Percentiles rank a stretch among this genome's conserved stretches.
These are phyloP conservation scores for Rhodotorula sp. DNA, from an alignment of 1,284 basidiomycete species.

Conservation along the genomic window DNA sequence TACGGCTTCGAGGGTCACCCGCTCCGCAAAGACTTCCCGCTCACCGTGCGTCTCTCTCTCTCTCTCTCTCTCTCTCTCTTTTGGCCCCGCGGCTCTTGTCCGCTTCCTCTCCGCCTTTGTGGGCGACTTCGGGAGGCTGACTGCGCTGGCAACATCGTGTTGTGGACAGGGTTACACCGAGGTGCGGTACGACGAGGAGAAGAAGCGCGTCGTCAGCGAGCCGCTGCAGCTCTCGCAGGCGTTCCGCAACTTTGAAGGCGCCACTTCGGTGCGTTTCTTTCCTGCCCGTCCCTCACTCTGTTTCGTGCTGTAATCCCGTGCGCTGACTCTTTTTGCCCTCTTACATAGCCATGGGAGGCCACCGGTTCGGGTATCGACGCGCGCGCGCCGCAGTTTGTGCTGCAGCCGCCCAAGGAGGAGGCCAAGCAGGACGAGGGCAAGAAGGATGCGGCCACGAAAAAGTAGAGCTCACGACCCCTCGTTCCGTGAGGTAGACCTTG, in stretches of 20 bases:
- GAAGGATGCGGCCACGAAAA: constrained; percentile 22
- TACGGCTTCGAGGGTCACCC: constrained; percentile 99
- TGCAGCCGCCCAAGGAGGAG: constrained; percentile 51
- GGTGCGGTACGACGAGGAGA: constrained; percentile 96
- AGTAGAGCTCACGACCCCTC: background rate
- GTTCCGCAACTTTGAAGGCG: constrained; percentile 89
- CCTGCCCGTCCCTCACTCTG: background rate
- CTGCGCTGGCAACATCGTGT: background rate
- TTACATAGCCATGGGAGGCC: constrained; percentile 81
- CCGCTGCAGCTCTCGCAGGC: constrained; percentile 97
- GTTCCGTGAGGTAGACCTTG: background rate
- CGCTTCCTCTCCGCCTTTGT: background rate
- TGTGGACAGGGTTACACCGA: constrained; percentile 80
- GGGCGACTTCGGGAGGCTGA: background rate
- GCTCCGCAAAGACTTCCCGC: constrained; percentile 93
- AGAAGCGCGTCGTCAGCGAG: constrained; percentile 97
- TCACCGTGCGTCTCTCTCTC: constrained; percentile 61
- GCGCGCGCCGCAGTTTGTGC: constrained; percentile 54
- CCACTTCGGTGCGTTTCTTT: constrained; percentile 27
- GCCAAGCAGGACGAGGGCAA: constrained; percentile 49
- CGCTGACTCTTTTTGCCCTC: background rate
- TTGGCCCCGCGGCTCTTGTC: no score
- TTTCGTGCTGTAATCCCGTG: background rate
- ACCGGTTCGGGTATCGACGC: constrained; percentile 78
- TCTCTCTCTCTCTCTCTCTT: background rate